Evolutionary conservation across 345 rosid species (phyloP), one percentile per base, ranked within the genome.

Genomic region (Citrus unshiu): DNA sequence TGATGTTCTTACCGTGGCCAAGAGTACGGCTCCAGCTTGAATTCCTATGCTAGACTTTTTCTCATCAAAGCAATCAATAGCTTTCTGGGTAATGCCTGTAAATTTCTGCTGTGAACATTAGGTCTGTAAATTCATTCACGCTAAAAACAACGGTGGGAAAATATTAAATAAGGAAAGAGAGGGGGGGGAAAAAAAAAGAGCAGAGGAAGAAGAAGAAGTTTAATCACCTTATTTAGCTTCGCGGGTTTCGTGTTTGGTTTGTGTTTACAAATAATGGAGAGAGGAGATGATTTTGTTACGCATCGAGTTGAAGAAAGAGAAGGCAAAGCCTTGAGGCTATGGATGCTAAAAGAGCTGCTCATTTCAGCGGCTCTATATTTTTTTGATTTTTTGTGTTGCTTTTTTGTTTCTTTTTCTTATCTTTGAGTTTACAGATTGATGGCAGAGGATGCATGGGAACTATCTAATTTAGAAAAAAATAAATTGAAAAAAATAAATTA

Each of bases 21-120:
- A 73, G 61, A 91, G 78, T 65, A 64, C 32, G 22, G 90, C 88
- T 73, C 88, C 95, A 63, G 89, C 72, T 83, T 87, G 92, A 79
- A 90, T 72, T 66, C 86, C 91, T 78, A 87, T 77, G 77, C 87
- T 78, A 60, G 85, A 77, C 66, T 80, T 90, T 75, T 87, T 91
- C 25, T 61, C 70, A 75, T 78, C 83, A 62, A 73, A 46, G 65
- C 2, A 77, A 18, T 73, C 81, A 40, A 16, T 27, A 4, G 80
- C 60, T 34, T 71, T 85, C 68, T 49, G 72, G 81, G 74, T 72
- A 25, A 76, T 83, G 75, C 79, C 78, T 21, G 66, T 49, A 34
- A 70, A 72, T 81, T 84, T 80, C 87, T 89, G 81, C 32, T 73
- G 29, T 21, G 18, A 30, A 27, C 9, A 62, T 12, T 25, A 14